A percentile compares a stretch with the other conserved stretches of the same genome.
These are phyloP conservation scores for Capronia americana DNA, from an alignment of 2,329 filamentous ascomycete genomes.

Conservation along the genomic window DNA sequence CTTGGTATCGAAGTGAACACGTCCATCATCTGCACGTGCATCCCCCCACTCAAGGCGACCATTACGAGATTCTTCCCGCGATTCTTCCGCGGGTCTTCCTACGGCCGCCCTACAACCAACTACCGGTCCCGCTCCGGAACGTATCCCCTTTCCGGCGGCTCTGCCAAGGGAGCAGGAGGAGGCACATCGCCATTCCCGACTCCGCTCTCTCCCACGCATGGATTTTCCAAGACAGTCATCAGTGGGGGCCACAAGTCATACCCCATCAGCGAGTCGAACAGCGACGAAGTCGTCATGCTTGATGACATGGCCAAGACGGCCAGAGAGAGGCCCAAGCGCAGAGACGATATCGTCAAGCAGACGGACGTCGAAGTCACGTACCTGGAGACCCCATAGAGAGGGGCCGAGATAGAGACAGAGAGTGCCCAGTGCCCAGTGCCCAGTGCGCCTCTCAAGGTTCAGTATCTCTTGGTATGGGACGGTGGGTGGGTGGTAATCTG, in stretches of 20 bases:
- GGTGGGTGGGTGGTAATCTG: not conserved
- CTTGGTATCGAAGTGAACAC: constrained; percentile 21
- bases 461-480: not conserved
- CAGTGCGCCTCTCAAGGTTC: not conserved
- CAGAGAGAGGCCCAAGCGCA: not conserved
- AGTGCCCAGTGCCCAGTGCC: no score
- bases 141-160: not conserved
- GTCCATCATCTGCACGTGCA: constrained; percentile 19
- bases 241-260: constrained; percentile 6
- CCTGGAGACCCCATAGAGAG: not conserved
- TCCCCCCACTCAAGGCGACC: constrained; percentile 16
- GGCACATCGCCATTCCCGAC: not conserved
- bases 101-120: constrained; percentile 5
- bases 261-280: constrained; percentile 17
- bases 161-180: not conserved
- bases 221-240: constrained; percentile 7
- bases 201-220: constrained; percentile 1
- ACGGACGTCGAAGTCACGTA: constrained; percentile 18
- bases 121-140: constrained; percentile 13
- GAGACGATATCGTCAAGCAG: constrained; percentile 16
- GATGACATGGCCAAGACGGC: constrained; percentile 15
- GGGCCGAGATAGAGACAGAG: not conserved
- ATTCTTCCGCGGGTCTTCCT: constrained; percentile 17
- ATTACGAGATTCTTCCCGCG: constrained; percentile 15
- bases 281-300: constrained; percentile 21